Percentiles rank a stretch among this genome's conserved stretches.
These are phyloP conservation scores for Kalaharituber pfeilii DNA, from an alignment of 2,329 filamentous ascomycete genomes.

Conservation along the genomic window DNA sequence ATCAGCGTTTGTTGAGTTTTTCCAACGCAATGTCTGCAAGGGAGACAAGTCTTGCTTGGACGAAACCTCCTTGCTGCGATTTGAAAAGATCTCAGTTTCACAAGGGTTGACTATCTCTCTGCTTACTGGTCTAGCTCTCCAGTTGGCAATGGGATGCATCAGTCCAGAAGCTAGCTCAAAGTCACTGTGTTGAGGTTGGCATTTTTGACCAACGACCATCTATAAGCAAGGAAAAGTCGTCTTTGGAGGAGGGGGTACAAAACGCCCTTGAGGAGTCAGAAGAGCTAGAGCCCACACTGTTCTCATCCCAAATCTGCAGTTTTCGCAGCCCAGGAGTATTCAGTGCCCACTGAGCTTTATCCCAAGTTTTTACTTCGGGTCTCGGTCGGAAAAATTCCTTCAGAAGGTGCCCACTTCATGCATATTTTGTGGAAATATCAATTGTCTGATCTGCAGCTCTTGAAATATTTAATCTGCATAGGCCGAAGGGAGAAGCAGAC, in stretches of 20 bases:
- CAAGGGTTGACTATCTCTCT: not conserved
- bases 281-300: slow-evolving; percentile 4
- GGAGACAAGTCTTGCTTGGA: not conserved
- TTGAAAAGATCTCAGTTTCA: not conserved
- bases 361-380: slow-evolving; percentile 19
- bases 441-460: slow-evolving; percentile 18
- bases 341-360: slow-evolving; percentile 20
- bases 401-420: slow-evolving; percentile 19
- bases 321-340: slow-evolving; percentile 13
- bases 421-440: slow-evolving; percentile 22
- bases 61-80: not conserved
- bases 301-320: slow-evolving; percentile 20
- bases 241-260: not conserved
- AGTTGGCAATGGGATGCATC: not conserved
- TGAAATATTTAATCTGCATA: slow-evolving; percentile 17
- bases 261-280: not conserved
- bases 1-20: not conserved
- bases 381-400: slow-evolving; percentile 5
- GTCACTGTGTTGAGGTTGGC: not conserved
- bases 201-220: not conserved
- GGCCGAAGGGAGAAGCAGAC: slow-evolving; percentile 19
- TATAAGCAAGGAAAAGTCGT: not conserved
- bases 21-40: not conserved
- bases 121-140: not conserved
- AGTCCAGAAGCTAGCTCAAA: not conserved